Conservation (phyloP, 2,329 filamentous ascomycete genomes). For the Mycosphaerelloides madeirae region DNA sequence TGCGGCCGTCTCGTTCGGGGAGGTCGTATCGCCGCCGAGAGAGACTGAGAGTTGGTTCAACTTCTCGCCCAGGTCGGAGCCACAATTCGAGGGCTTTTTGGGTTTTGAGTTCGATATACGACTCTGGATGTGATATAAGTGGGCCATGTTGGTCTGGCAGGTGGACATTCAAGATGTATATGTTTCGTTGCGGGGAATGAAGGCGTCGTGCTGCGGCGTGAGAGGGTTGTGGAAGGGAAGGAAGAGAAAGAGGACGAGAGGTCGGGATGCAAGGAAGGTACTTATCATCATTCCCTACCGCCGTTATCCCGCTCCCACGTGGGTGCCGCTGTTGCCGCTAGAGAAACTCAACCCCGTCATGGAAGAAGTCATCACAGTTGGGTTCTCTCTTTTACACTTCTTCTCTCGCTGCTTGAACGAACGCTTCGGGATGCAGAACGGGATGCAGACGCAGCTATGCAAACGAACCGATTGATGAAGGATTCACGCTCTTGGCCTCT, state of each 20-base stretch:
- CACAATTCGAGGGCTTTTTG: slow-evolving; percentile 22
- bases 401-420: too few relatives aligned
- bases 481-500: too few relatives aligned
- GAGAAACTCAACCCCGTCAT: too few relatives aligned
- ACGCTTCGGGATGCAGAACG: too few relatives aligned
- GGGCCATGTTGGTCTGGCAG: slow-evolving; percentile 21
- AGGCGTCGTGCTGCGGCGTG: neutral
- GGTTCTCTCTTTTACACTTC: too few relatives aligned
- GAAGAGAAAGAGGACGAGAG: neutral
- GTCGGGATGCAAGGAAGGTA: neutral
- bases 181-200: neutral
- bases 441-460: too few relatives aligned
- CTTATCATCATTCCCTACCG: neutral
- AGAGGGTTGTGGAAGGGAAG: neutral
- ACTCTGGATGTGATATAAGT: slow-evolving; percentile 19
- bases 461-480: neutral
- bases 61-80: slow-evolving; percentile 22
- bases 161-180: slow-evolving; percentile 21
- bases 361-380: too few relatives aligned
- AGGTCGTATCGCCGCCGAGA: slow-evolving; percentile 11
- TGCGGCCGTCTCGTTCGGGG: slow-evolving; percentile 19
- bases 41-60: slow-evolving; percentile 14
- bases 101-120: slow-evolving; percentile 18
- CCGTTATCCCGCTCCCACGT: neutral
- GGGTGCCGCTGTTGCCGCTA: too few relatives aligned